Conservation (phyloP, 2,329 filamentous ascomycete genomes). For the Penicillium crustosum region DNA sequence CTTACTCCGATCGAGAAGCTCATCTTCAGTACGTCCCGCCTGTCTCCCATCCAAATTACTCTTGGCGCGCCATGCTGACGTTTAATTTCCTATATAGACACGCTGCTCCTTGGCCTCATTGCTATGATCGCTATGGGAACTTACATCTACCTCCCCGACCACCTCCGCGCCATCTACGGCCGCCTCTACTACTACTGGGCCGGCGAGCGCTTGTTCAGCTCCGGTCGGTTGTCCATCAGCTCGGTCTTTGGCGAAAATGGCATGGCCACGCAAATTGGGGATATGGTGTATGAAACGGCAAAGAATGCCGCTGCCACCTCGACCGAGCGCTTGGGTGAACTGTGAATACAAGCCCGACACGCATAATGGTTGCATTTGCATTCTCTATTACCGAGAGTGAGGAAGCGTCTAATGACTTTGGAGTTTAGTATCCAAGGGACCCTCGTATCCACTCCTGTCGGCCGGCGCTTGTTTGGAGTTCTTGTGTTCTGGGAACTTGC, state of each 20-base stretch:
- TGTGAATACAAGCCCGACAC: constrained; percentile 24
- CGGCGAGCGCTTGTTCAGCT: constrained; percentile 61
- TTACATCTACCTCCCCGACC: constrained; percentile 89
- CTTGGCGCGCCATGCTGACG: neutral
- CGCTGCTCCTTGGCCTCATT: constrained; percentile 84
- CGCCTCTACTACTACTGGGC: constrained; percentile 94
- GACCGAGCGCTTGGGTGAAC: constrained; percentile 31
- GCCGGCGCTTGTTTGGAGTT: constrained; percentile 32
- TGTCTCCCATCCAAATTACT: neutral
- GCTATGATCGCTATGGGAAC: constrained; percentile 83
- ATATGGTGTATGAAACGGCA: constrained; percentile 51
- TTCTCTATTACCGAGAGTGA: neutral
- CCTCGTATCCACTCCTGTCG: constrained; percentile 16
- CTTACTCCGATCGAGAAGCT: constrained; percentile 94
- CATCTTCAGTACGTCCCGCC: constrained; percentile 75
- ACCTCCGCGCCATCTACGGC: constrained; percentile 76
- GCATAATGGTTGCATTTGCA: constrained; percentile 5
- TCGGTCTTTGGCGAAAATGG: constrained; percentile 33
- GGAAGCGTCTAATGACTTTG: neutral
- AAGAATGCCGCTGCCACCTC: constrained; percentile 45
- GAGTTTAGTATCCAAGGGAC: constrained; percentile 2
- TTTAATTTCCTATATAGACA: constrained; percentile 59
- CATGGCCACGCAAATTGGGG: constrained; percentile 33
- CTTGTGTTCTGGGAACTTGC: constrained; percentile 13
- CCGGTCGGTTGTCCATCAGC: constrained; percentile 33